Evolutionary conservation across 192 early-diverging fungal species (phyloP), one percentile per base, ranked within the genome.

Genomic region (Entomortierella parvispora): DNA sequence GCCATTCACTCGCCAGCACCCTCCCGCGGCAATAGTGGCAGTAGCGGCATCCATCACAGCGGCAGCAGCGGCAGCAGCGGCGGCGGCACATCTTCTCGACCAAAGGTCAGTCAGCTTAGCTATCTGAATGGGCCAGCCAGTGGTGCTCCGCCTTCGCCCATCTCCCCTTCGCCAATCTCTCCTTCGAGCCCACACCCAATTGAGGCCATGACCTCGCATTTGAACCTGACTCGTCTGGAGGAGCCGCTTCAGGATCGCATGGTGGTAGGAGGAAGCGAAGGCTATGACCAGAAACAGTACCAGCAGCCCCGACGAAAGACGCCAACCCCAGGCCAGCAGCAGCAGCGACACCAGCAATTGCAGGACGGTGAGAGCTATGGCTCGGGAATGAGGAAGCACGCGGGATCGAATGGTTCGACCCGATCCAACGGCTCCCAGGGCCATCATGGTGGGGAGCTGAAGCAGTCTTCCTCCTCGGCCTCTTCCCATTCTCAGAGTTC

Each of bases 111-210:
- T 40, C 70, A 72, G 31, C 32, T 72, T 14, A 65, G 62, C 28
- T 72, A 65, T 22, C 52, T 72, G 34, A 52, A 58, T 23, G 26
- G 52, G 2, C 61, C 70, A 3, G 70, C 62, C 20, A 34, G 47
- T 20, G 34, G 29, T 20, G 56, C 62, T 10, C 70, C 70, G 22
- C 70, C 62, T 44, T 72, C 70, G n/a, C 70, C 70, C 20, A 59
- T 72, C 32, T 72, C 70, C n/a, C n/a, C n/a, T n/a, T n/a, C n/a
- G n/a, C 70, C 70, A 12, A 59, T 72, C 32, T 72, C 70, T 17
- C 70, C 70, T 6, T 72, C 70, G 15, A 72, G 62, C 9, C 69
- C 69, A 4, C 23, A 59, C 14, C 53, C 69, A 2, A 43, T 63
- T 14, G 62, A 72, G 3, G 22, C 54, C 20, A 33, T 72, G 25